Percentiles rank a stretch among this genome's conserved stretches.
These are phyloP conservation scores for Colletotrichum limetticola DNA, from an alignment of 2,329 filamentous ascomycete genomes.

Conservation along the genomic window DNA sequence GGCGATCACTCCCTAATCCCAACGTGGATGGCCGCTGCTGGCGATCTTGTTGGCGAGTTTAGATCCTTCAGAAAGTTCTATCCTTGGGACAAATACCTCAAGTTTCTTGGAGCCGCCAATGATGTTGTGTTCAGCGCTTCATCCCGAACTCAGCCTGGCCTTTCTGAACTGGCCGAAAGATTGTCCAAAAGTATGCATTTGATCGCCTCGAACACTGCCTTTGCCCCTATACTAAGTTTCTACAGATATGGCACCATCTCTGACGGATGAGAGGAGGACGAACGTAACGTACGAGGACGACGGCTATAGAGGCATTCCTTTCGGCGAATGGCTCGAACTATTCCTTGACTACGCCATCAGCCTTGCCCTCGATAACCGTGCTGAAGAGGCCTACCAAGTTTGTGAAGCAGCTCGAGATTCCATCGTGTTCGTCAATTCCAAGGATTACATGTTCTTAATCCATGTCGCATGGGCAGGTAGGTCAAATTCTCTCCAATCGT, in stretches of 20 bases:
- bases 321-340: constrained; percentile 87
- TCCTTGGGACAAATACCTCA: constrained; percentile 73
- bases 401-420: constrained; percentile 83
- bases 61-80: constrained; percentile 72
- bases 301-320: constrained; percentile 79
- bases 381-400: constrained; percentile 80
- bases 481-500: neutral
- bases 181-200: constrained; percentile 61
- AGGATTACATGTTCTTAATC: constrained; percentile 75
- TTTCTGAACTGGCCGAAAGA: constrained; percentile 62
- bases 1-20: constrained; percentile 56
- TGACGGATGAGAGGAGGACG: constrained; percentile 32
- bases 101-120: constrained; percentile 59
- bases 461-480: constrained; percentile 80
- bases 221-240: neutral
- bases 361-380: constrained; percentile 74
- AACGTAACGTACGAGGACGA: constrained; percentile 49
- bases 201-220: neutral
- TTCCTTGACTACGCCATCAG: constrained; percentile 89
- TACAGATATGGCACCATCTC: constrained; percentile 46
- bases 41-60: constrained; percentile 71
- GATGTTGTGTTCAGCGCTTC: constrained; percentile 35
- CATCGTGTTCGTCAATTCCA: constrained; percentile 81
- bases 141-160: constrained; percentile 35
- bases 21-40: constrained; percentile 68